Conservation (phyloP, 1,139 yeast species). For the Yamadazyma oceani region DNA sequence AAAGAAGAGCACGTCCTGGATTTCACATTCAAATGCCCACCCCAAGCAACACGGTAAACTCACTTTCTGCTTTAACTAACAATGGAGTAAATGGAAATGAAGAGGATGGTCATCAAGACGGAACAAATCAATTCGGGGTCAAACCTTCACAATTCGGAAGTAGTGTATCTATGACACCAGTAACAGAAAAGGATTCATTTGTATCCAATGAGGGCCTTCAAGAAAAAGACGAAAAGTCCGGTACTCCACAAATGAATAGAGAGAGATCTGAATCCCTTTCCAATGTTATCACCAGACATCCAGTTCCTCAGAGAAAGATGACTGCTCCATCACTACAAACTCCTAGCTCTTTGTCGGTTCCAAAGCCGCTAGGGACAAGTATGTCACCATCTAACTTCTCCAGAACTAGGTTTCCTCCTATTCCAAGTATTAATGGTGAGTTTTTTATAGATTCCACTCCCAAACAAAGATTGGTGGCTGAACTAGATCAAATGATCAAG, state of each 20-base stretch:
- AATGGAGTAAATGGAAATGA: conserved; percentile 9
- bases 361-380: conserved; percentile 13
- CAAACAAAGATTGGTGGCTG: conserved; percentile 34
- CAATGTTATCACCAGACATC: conserved; percentile 8
- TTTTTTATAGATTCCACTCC: conserved; percentile 41
- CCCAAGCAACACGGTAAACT: conserved; percentile 36
- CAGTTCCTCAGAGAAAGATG: conserved; percentile 13
- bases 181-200: conserved; percentile 54
- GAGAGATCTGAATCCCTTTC: conserved; percentile 21
- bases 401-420: conserved; percentile 30
- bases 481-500: conserved; percentile 41
- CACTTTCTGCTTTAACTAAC: conserved; percentile 36
- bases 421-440: conserved; percentile 40
- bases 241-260: conserved; percentile 13
- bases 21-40: conserved; percentile 52
- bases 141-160: conserved; percentile 52
- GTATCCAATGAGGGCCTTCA: conserved; percentile 11
- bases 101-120: conserved; percentile 25
- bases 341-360: conserved; percentile 14
- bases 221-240: conserved; percentile 15
- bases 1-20: conserved; percentile 35
- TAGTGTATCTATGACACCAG: conserved; percentile 72
- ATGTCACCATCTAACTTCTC: conserved; percentile 9
- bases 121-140: conserved; percentile 66
- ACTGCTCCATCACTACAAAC: conserved; percentile 12